Base-by-base conservation (phyloP, 805 yeast species). In the Wickerhamiella galacta region DNA sequence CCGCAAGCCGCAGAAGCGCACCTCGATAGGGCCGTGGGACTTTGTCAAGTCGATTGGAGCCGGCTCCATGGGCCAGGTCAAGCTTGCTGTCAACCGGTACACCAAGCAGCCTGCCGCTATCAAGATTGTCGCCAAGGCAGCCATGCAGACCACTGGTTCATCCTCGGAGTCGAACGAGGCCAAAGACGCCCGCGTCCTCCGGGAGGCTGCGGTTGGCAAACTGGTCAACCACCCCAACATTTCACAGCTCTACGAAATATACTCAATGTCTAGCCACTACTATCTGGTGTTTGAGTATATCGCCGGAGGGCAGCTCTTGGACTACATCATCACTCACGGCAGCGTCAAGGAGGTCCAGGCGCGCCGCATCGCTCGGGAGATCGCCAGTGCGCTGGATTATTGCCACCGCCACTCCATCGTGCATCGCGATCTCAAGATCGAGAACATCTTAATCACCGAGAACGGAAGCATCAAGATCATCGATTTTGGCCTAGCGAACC, bases 1-100 rank as follows among this genome's bases (percentile, higher is more conserved):
- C 12, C 38, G 31, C 28, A 24, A 34, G n/a, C 36, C 39, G 15
- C 43, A 42, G 28, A 56, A 83, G 52, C 70, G 96, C 42, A 77
- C 76, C 38, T 68, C 93, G 4, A 76, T 87, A 34, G 98, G 96
- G 10, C 95, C 90, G 43, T 87, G 98, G 98, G 93, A 81, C 45
- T 85, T 87, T 46, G 66, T 80, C 37, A 82, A 82, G 55, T 83
- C 95, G 2, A 79, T 90, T 29, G 99, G 99, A 27, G 94, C 96
- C 2, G 98, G 99, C 3, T 82, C 95, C 0, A 90, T 90, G 98
- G 99, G 99, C 38, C 92, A 87, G 54, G 99, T 90, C 31, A 90
- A 90, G 57, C 63, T 90, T 25, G 96, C 96, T 2, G 75, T 72
- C 47, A 93, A 85, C 58, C 70, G 78, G 43, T 56, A 71, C 22